Base-by-base conservation (phyloP, 441 rosid genomes). In the Codiaeum variegatum region DNA sequence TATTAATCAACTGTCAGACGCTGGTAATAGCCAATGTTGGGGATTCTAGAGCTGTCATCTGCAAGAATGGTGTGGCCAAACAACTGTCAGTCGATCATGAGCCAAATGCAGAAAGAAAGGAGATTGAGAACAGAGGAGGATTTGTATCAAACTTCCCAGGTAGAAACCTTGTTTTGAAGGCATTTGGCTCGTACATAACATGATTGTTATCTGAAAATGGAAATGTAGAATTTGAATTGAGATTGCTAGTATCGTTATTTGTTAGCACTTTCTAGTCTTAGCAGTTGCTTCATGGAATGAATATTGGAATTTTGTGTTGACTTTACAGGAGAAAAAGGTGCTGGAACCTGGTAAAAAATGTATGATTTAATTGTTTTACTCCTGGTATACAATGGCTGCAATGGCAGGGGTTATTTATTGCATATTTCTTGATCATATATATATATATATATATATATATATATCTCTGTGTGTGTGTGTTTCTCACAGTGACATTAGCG, bases 31-130 rank as follows among this genome's bases (percentile, higher is more conserved):
- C 97, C 26, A 94, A 94, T 79, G 85, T 94, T 49, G 98, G 97
- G 51, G 97, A 94, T 84, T 94, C 97, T 23, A 81, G 98, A 62
- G 98, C 97, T 56, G 92, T 92, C 47, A 80, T 94, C 62, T 80
- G 89, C 85, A 85, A 81, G 77, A 79, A 73, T 36, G 91, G 96
- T 67, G 80, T 79, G 71, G 96, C 96, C 7, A 85, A 85, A 79
- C 97, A 85, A 73, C 78, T 94, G 36, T 90, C 98, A 13, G 75
- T 90, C 46, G 98, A 94, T 87, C 98, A 94, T 49, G 97, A 94
- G 69, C 96, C 98, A 0, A 85, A 69, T 66, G 24, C 63, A 46
- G 98, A 94, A 81, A 94, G 80, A 82, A 61, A 85, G 70, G 81
- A 62, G 0, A 92, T 94, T 11, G 94, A 90, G 88, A 80, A 81